Evolutionary conservation across 768 basidiomycete genomes (phyloP).

Genomic region (Pholiota microspora): DNA sequence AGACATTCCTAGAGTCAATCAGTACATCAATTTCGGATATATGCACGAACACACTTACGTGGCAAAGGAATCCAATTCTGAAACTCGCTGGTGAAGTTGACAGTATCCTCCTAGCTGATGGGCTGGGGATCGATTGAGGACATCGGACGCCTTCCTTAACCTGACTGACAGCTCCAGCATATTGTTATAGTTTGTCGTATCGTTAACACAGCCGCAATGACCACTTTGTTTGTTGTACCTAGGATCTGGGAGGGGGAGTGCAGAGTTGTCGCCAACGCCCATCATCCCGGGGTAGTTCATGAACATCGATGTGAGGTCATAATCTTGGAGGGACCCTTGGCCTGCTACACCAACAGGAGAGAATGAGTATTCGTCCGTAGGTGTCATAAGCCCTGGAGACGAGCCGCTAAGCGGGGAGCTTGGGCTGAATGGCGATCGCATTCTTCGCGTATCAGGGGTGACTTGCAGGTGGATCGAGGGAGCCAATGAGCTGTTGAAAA

Average conservation of each 20-base stretch:
- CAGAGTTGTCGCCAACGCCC: slow-evolving; percentile 20
- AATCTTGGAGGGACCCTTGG: slow-evolving; percentile 24
- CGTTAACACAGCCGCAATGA: slow-evolving; percentile 60
- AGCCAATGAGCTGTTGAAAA: background rate
- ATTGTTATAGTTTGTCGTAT: slow-evolving; percentile 51
- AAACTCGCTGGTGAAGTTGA: slow-evolving; percentile 40
- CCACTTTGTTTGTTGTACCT: slow-evolving; percentile 29
- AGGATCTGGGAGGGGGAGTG: slow-evolving; percentile 23
- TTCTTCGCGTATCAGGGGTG: slow-evolving; percentile 26
- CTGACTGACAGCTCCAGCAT: slow-evolving; percentile 65
- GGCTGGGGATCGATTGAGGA: slow-evolving; percentile 45
- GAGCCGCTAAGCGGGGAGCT: slow-evolving; percentile 34
- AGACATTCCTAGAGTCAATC: slow-evolving; percentile 33
- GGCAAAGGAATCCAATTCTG: slow-evolving; percentile 48
- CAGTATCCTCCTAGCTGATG: slow-evolving; percentile 38
- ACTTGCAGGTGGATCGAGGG: slow-evolving; percentile 21
- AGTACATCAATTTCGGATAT: background rate
- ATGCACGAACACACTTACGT: slow-evolving; percentile 37
- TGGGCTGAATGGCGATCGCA: slow-evolving; percentile 21
- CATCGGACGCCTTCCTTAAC: slow-evolving; percentile 55
- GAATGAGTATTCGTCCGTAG: slow-evolving; percentile 41
- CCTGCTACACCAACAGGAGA: slow-evolving; percentile 27
- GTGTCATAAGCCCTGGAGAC: slow-evolving; percentile 41
- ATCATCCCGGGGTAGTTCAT: slow-evolving; percentile 31
- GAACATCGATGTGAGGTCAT: slow-evolving; percentile 42